Conservation (phyloP, 23 red algal species). For the Gracilaria gracilis region DNA sequence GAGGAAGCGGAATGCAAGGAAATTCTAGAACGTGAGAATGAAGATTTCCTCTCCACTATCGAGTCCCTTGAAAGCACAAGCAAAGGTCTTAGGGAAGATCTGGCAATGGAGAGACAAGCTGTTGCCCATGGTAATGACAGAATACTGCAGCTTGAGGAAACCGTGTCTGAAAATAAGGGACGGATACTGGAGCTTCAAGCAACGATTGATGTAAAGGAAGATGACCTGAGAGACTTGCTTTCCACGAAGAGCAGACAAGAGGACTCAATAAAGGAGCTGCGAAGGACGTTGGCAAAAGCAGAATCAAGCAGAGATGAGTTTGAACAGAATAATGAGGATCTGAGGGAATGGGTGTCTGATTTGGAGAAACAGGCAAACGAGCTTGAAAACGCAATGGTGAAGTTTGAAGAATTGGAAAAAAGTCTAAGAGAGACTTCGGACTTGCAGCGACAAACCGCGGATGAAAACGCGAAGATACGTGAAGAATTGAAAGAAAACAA, state of each 20-base stretch:
- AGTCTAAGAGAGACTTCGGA: constrained; percentile 49
- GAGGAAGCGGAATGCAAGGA: constrained; percentile 38
- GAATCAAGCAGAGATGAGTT: constrained; percentile 34
- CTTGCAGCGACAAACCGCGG: constrained; percentile 29
- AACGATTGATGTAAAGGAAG: constrained; percentile 26
- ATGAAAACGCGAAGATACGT: constrained; percentile 26
- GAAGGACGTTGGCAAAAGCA: background rate
- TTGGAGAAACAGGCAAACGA: constrained; percentile 57
- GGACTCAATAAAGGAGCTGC: constrained; percentile 7
- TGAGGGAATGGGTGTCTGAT: constrained; percentile 62
- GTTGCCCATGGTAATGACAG: background rate
- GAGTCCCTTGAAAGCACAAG: constrained; percentile 35
- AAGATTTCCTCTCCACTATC: constrained; percentile 44
- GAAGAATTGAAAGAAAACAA: constrained; percentile 43
- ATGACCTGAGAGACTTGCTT: constrained; percentile 11
- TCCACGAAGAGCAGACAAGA: constrained; percentile 1
- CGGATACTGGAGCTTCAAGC: background rate
- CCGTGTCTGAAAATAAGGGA: constrained; percentile 16
- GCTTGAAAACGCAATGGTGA: constrained; percentile 34
- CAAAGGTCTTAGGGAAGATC: constrained; percentile 20
- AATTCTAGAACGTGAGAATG: constrained; percentile 49
- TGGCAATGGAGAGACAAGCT: background rate
- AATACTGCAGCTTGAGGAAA: constrained; percentile 12
- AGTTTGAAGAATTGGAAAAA: constrained; percentile 63
- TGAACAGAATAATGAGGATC: constrained; percentile 57